Base-by-base conservation (phyloP, 179 eudicot genomes). In the Carnegiea gigantea region DNA sequence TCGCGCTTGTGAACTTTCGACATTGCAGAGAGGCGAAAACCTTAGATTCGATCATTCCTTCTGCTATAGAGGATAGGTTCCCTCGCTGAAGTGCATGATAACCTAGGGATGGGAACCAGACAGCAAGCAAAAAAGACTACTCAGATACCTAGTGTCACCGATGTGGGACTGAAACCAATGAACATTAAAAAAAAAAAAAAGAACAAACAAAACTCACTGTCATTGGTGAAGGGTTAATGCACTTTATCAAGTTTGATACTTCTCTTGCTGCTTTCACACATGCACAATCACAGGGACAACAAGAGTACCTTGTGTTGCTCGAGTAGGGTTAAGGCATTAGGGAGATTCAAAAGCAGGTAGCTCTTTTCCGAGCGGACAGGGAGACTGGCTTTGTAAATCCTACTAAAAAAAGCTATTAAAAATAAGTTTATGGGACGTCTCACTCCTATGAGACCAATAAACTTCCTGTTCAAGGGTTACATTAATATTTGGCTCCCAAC, bases 201-300 rank as follows among this genome's bases (percentile, higher is more conserved):
- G n/a, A n/a, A n/a, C n/a, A n/a, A n/a, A n/a, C n/a, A n/a, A n/a
- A n/a, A n/a, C n/a, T 91, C 86, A 96, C 94, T 86, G 89, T 95
- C 5, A 92, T 95, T 79, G 99, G 98, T 78, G 99, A 97, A 26
- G 99, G 99, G 26, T 88, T 95, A 70, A 95, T 94, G 38, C 98
- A 93, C 77, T 95, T 95, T 87, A 93, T 95, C 91, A 95, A 98
- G 98, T 95, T 67, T 77, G 76, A 43, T 77, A n/a, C 65, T 77
- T 46, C 23, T 49, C 54, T 49, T 49, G 54, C 15, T 49, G 15
- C 54, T 49, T 49, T 49, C 54, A 49, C 6, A 2, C 15, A 2
- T 59, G 40, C 40, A 38, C 40, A 38, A 38, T 38, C 2, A 38
- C 40, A 38, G 4, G 40, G 4, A 38, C 40, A 38, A 38, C 4